Base-by-base conservation (phyloP, 2,329 filamentous ascomycete genomes). In the Aspergillus proliferans region DNA sequence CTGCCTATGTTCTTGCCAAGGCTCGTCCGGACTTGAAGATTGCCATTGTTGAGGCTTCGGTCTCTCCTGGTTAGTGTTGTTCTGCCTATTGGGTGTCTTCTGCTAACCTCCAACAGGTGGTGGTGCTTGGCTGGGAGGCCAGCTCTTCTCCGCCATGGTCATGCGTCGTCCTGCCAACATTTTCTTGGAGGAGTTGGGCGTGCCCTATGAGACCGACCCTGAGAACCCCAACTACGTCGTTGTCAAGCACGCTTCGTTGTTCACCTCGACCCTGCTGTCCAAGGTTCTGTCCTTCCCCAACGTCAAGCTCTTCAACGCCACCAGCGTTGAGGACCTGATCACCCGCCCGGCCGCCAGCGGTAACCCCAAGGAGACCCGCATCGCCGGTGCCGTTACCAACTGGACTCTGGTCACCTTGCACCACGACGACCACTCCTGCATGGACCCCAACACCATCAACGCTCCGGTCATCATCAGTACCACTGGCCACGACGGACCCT, bases 381-480 rank as follows among this genome's bases (percentile, higher is more conserved):
- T 95, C 57, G 87, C 88, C 7, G 90, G 90, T 61, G 90, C 95
- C 1, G 91, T 96, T 48, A 94, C 88, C 63, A 96, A 96, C 80
- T 96, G 90, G 90, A 95, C 90, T 1, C 80, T 95, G 22, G 90
- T 95, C 44, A 82, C 85, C 40, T 87, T 92, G 78, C 86, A 91
- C 70, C 87, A 91, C 70, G 86, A 90, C 66, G 87, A 92, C 68
- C 89, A 95, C 75, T 87, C 83, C 53, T 95, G 90, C 85, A 95
- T 95, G 90, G 91, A 95, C 70, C 90, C 90, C 58, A 95, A 93
- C 81, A 95, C 90, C 62, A 95, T 95, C 80, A 95, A 95, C 66
- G 88, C 89, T 0, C 89, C 90, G 1, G 71, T 95, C 51, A 77
- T 95, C 64, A 87, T 96, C 74, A 89, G 85, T 50, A 95, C 90